Conservation (phyloP, 306 rosid genomes). For the Trichosanthes truncata region DNA sequence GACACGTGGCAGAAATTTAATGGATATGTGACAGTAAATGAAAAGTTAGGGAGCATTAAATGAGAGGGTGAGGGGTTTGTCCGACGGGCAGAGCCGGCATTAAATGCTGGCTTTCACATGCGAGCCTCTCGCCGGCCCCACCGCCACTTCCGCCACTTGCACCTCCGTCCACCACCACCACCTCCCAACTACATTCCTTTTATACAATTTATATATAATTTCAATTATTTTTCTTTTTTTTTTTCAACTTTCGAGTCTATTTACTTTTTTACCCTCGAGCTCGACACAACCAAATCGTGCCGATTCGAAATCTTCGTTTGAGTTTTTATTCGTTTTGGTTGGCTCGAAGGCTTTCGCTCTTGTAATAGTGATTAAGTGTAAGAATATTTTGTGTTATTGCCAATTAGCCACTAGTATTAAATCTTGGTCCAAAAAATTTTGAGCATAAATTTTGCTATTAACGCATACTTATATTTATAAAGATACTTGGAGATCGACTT, state of each 20-base stretch:
- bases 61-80: not conserved
- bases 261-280: not conserved
- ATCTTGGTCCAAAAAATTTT: no score
- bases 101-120: not conserved
- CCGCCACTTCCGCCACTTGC: not conserved
- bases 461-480: no score
- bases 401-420: no score
- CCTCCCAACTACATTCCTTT: not conserved
- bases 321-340: not conserved
- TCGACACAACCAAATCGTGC: not conserved
- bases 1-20: not conserved
- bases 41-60: not conserved
- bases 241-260: not conserved
- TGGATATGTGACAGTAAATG: not conserved
- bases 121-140: not conserved
- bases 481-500: no score
- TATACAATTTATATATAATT: not conserved
- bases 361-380: no score
- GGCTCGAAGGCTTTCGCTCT: no score
- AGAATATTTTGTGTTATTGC: no score
- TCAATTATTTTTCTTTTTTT: not conserved
- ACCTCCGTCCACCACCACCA: not conserved
- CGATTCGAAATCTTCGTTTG: not conserved
- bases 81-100: not conserved
- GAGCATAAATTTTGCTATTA: no score